Evolutionary conservation across 306 rosid genomes (phyloP).

Genomic region (Calophaca sinica): DNA sequence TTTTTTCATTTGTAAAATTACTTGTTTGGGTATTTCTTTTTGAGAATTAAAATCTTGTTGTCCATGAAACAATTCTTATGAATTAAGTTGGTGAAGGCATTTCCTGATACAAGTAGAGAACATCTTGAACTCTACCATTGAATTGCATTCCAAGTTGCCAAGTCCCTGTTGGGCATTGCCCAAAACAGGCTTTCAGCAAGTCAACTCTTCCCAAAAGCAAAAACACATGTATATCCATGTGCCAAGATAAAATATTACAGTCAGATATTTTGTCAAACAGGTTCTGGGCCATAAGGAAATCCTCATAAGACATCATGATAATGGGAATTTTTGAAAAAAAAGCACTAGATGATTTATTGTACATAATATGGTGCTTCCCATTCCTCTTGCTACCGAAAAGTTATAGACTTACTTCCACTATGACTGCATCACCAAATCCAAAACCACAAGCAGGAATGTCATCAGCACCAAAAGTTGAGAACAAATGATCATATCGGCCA

Average conservation of each 20-base stretch:
- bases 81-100: conserved; percentile 19
- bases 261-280: neutral
- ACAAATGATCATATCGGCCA: conserved; percentile 86
- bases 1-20: conserved; percentile 13
- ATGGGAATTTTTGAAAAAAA: neutral
- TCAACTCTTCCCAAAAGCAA: conserved; percentile 9
- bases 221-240: neutral
- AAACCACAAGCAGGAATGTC: conserved; percentile 95
- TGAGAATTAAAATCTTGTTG: neutral
- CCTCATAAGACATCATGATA: neutral
- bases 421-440: conserved; percentile 98
- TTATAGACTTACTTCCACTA: conserved; percentile 80
- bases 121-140: neutral
- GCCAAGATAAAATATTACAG: conserved; percentile 11
- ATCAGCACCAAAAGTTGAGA: conserved; percentile 94
- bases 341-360: conserved; percentile 11
- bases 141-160: conserved; percentile 6
- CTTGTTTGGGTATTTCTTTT: conserved; percentile 9
- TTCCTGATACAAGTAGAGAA: neutral
- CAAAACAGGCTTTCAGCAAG: conserved; percentile 14
- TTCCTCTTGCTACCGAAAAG: conserved; percentile 26
- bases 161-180: neutral
- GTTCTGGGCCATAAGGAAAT: neutral
- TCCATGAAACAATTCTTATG: conserved; percentile 26
- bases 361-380: conserved; percentile 29